Base-by-base conservation (phyloP, 805 yeast species). In the Teunomyces pallodes region DNA sequence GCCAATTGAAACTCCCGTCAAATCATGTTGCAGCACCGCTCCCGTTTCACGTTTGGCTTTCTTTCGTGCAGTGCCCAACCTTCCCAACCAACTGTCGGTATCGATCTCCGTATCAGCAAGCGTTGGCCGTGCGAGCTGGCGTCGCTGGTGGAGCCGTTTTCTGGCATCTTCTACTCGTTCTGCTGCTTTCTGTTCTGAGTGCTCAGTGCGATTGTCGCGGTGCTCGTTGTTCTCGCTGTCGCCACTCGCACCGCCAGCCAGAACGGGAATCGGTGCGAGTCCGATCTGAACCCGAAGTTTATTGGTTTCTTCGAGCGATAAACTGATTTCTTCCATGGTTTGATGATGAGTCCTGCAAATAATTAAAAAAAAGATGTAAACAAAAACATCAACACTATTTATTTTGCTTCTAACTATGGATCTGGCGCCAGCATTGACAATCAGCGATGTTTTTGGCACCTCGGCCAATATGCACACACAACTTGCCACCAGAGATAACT, bases 271-370 rank as follows among this genome's bases (percentile, higher is more conserved):
- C 35, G 35, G 35, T 9, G 35, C 35, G 40, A 76, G 55, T 1
- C 81, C 81, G 5, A 75, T 48, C 17, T 59, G 48, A 12, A 54
- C 55, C 26, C 80, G 61, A 2, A 75, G 59, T 49, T 64, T 64
- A 52, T 76, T 76, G 0, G 81, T 76, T 46, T 76, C 80, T 45
- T 67, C 74, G 13, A 76, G 43, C 1, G 75, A 65, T 17, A 75
- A 48, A 52, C 48, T 35, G 35, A 51, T 48, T 27, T 45, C 53
- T 13, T 45, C 43, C 17, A 12, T 33, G 31, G 16, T 38, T n/a
- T 38, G 26, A n/a, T 20, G 38, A 32, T 30, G 29, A 10, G 20
- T 35, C 41, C 48, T 41, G 45, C 45, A 46, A 36, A 46, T 17
- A 36, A 30, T 24, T 38, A 45, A 20, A 20, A 20, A 20, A 20